These are phyloP conservation scores for Leishmania turanica DNA, from an alignment of 208 protist genomes.

Conservation along the genomic window DNA sequence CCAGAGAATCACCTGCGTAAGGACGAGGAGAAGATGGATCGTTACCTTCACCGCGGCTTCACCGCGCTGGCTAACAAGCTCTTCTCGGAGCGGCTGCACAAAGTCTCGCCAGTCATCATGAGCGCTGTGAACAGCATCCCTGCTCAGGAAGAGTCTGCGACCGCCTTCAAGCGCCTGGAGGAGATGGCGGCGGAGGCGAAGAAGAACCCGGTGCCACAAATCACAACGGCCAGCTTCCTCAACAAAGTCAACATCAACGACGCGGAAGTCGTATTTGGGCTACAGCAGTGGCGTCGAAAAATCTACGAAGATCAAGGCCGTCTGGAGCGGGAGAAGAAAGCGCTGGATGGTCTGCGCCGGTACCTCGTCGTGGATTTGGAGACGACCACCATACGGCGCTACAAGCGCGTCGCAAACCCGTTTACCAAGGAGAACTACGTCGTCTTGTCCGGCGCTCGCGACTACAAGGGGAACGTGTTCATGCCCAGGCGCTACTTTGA, in stretches of 20 bases:
- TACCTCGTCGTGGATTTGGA: constrained; percentile 92
- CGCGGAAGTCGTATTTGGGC: constrained; percentile 86
- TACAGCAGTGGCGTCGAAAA: constrained; percentile 87
- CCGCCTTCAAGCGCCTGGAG: constrained; percentile 39
- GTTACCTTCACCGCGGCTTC: constrained; percentile 78
- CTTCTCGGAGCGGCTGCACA: constrained; percentile 85
- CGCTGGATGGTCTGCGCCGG: constrained; percentile 49
- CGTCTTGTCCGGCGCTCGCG: constrained; percentile 86
- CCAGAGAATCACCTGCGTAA: constrained; percentile 54
- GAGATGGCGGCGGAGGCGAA: constrained; percentile 44
- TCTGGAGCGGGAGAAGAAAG: constrained; percentile 73
- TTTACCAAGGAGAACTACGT: constrained; percentile 92
- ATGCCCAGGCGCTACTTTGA: constrained; percentile 87
- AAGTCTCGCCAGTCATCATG: constrained; percentile 78
- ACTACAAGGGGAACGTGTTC: constrained; percentile 90
- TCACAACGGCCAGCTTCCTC: constrained; percentile 74
- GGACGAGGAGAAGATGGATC: constrained; percentile 73
- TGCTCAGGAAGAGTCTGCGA: constrained; percentile 43
- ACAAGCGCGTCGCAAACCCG: constrained; percentile 92
- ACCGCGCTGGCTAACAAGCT: constrained; percentile 88
- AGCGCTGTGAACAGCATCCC: constrained; percentile 81
- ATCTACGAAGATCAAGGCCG: constrained; percentile 86
- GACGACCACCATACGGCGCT: constrained; percentile 86
- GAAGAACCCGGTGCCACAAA: constrained; percentile 67
- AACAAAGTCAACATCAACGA: constrained; percentile 90